Base-by-base conservation (phyloP, 768 basidiomycete species). In the Gloeostereum incarnatum region DNA sequence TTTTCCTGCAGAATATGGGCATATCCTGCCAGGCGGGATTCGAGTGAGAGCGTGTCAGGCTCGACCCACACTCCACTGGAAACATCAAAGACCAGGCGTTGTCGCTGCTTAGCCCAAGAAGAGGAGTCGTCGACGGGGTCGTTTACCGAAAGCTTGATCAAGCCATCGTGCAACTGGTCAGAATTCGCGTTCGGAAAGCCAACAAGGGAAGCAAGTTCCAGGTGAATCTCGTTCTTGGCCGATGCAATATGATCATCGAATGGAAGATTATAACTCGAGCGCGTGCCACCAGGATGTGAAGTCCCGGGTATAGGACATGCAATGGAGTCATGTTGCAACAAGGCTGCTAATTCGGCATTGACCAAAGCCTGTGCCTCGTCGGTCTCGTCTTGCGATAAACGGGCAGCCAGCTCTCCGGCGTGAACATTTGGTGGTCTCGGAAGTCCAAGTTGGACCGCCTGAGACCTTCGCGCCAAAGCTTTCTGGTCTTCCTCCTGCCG, bases 381-480 rank as follows among this genome's bases (percentile, higher is more conserved):
- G 63, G 44, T 22, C 6, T 58, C 53, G n/a, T 63, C 61, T 4
- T 62, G 59, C 11, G 62, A 66, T 9, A 76, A 74, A 13, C 65
- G 60, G 11, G 75, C 50, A 37, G 61, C 63, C 14, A 96, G 66
- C 32, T 75, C 68, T 20, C 70, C 56, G 4, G 84, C 64, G 49
- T 97, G 79, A 32, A 97, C 78, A 36, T 87, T 81, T 34, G 79
- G 73, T 3, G 92, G 94, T 41, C 94, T 73, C 18, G 96, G 96
- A 20, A 98, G 65, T 27, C 75, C 78, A 8, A 71, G 73, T 57
- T 91, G 86, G 35, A 99, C 84, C 33, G 73, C 76, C 44, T 80
- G 73, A 32, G 88, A 87, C 42, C 92, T 68, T 38, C 92, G 66
- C 1, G 87, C 90, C n/a, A 96, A 63, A 8, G 75, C 78, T 47